These are phyloP conservation scores for Hydnum rufescens DNA, from an alignment of 768 basidiomycete species.

Conservation along the genomic window DNA sequence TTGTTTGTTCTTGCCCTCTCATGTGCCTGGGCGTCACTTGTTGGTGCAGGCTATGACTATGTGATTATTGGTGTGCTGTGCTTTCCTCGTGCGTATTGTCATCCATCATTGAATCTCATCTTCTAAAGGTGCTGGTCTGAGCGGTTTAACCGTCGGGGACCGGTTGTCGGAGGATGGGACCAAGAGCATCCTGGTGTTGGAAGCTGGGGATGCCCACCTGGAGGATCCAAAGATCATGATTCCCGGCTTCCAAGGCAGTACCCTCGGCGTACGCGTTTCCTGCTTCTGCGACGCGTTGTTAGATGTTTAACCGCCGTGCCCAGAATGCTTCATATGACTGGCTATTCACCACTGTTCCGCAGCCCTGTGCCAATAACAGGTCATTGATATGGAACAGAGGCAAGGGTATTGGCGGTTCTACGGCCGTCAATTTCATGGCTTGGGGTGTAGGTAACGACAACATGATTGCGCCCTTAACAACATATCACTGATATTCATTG, in stretches of 20 bases:
- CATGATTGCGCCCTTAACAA: no score
- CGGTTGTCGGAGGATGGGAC: slow-evolving; percentile 8
- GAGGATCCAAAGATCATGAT: background rate
- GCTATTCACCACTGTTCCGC: background rate
- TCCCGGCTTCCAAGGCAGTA: background rate
- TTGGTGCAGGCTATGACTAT: no score
- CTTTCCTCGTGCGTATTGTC: no score
- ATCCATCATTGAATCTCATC: no score
- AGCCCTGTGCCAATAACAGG: background rate
- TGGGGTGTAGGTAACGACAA: no score
- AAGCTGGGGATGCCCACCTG: slow-evolving; percentile 7
- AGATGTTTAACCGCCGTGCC: background rate
- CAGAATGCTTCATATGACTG: slow-evolving; percentile 1
- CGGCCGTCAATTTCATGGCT: slow-evolving; percentile 54
- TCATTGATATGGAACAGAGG: slow-evolving; percentile 19
- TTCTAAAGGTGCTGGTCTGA: no score
- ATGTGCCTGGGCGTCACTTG: no score
- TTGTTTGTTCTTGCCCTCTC: no score
- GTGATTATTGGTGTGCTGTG: no score
- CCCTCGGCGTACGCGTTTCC: background rate
- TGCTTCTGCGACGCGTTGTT: no score
- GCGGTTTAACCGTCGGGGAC: slow-evolving; percentile 7
- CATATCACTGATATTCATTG: background rate
- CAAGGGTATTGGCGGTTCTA: slow-evolving; percentile 47
- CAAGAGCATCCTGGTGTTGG: slow-evolving; percentile 6